Percentiles rank a stretch among this genome's conserved stretches.
phyloP scores from a whole-genome alignment of 1,284 basidiomycete species.

The Malassezia nana region DNA sequence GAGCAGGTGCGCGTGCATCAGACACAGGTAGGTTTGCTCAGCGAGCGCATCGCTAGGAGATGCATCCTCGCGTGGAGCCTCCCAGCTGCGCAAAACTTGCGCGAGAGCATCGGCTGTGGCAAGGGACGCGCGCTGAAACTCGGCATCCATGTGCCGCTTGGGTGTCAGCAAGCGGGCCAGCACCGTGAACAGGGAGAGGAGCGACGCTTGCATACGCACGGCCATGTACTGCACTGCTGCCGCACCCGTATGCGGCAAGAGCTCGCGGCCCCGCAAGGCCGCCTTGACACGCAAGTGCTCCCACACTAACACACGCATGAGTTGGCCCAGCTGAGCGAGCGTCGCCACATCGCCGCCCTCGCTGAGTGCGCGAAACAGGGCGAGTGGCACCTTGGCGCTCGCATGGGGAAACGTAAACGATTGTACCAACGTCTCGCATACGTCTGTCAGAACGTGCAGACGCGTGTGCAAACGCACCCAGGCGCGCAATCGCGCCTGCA shows the following conservation, averaged over 20 bases:
- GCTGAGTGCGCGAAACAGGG: slow-evolving; percentile 67
- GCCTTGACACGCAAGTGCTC: slow-evolving; percentile 69
- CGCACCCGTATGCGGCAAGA: slow-evolving; percentile 11
- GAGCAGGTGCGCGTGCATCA: slow-evolving; percentile 62
- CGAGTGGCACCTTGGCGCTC: slow-evolving; percentile 65
- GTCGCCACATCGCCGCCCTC: slow-evolving; percentile 50
- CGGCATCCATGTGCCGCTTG: slow-evolving; percentile 63
- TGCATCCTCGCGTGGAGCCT: slow-evolving; percentile 58
- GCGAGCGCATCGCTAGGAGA: slow-evolving; percentile 44
- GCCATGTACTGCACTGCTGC: slow-evolving; percentile 63
- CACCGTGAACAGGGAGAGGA: slow-evolving; percentile 80
- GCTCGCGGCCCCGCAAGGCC: slow-evolving; percentile 13
- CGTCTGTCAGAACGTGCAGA: slow-evolving; percentile 73
- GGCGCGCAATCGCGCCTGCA: slow-evolving; percentile 56
- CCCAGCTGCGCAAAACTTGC: slow-evolving; percentile 62
- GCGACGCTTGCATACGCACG: slow-evolving; percentile 64
- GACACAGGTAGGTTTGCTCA: slow-evolving; percentile 61
- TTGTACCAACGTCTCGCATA: slow-evolving; percentile 74
- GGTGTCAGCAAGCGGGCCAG: slow-evolving; percentile 74
- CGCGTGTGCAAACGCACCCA: slow-evolving; percentile 70
- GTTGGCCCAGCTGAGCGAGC: slow-evolving; percentile 59
- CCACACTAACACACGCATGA: slow-evolving; percentile 77
- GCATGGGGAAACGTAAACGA: slow-evolving; percentile 65
- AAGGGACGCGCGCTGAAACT: slow-evolving; percentile 68
- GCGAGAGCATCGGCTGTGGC: slow-evolving; percentile 64